Conservation (phyloP, 2,329 filamentous ascomycete genomes). For the Trichophyton schoenleinii region DNA sequence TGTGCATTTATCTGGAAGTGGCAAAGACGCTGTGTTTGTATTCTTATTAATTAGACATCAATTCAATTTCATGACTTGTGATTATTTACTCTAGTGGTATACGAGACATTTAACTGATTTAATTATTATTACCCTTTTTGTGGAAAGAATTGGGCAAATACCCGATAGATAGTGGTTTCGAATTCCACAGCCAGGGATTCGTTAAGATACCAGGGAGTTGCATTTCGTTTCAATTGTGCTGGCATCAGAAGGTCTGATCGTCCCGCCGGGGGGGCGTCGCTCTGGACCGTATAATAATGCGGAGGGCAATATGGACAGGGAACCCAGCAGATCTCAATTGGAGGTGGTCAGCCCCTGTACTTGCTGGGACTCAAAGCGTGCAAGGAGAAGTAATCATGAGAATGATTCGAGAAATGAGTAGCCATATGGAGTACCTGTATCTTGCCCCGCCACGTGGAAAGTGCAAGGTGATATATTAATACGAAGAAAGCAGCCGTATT, state of each 20-base stretch:
- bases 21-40: background rate
- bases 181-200: background rate
- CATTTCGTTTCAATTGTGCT: background rate
- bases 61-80: background rate
- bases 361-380: background rate
- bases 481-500: background rate
- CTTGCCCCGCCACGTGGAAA: background rate
- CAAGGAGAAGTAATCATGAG: background rate
- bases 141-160: no score
- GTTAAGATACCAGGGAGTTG: background rate
- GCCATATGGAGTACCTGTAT: no score
- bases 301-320: background rate
- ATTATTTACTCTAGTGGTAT: background rate
- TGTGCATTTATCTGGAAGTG: background rate
- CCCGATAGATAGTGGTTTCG: background rate
- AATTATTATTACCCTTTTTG: no score
- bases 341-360: background rate
- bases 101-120: no score
- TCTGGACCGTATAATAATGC: background rate
- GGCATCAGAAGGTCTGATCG: background rate
- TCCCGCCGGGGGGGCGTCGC: background rate
- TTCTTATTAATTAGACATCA: background rate
- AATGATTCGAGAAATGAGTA: background rate
- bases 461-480: background rate
- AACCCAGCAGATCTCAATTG: background rate